These are phyloP conservation scores for Aegilops longissima DNA, from an alignment of 176 grass and related monocot species.

Conservation along the genomic window DNA sequence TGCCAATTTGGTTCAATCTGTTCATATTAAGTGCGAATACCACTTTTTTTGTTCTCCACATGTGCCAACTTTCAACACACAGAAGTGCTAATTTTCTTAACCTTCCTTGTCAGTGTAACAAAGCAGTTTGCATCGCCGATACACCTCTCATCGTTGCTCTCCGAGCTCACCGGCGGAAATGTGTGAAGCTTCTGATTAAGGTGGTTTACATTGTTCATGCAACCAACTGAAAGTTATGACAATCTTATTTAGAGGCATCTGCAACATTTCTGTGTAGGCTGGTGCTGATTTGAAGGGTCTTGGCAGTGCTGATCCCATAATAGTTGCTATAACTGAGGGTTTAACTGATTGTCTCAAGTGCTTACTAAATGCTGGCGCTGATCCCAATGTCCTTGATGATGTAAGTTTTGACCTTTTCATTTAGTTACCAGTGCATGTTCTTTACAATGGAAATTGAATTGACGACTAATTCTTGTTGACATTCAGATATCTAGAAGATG, in stretches of 20 bases:
- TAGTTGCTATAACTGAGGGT: slow-evolving; percentile 11
- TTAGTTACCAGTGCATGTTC: background rate
- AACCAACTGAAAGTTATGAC: background rate
- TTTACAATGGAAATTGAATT: background rate
- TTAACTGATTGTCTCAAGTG: slow-evolving; percentile 30
- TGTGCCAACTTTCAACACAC: background rate
- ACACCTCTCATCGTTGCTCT: slow-evolving; percentile 25
- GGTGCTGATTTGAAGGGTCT: slow-evolving; percentile 44
- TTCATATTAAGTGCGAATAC: background rate
- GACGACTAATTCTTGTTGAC: background rate
- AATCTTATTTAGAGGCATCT: slow-evolving; percentile 3
- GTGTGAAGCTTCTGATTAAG: slow-evolving; percentile 35
- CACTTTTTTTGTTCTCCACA: background rate
- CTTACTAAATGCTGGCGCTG: slow-evolving; percentile 38
- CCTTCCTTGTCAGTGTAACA: slow-evolving; percentile 25
- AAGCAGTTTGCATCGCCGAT: background rate
- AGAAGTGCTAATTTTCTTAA: slow-evolving; percentile 1
- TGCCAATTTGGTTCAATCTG: background rate
- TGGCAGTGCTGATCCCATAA: slow-evolving; percentile 20
- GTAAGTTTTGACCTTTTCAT: slow-evolving; percentile 20
- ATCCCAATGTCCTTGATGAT: slow-evolving; percentile 38
- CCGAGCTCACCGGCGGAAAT: background rate
- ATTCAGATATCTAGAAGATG: background rate
- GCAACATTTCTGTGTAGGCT: slow-evolving; percentile 28
- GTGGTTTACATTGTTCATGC: background rate